Evolutionary conservation across 192 early-diverging fungal species (phyloP).

Genomic region (Geranomyces michiganensis): DNA sequence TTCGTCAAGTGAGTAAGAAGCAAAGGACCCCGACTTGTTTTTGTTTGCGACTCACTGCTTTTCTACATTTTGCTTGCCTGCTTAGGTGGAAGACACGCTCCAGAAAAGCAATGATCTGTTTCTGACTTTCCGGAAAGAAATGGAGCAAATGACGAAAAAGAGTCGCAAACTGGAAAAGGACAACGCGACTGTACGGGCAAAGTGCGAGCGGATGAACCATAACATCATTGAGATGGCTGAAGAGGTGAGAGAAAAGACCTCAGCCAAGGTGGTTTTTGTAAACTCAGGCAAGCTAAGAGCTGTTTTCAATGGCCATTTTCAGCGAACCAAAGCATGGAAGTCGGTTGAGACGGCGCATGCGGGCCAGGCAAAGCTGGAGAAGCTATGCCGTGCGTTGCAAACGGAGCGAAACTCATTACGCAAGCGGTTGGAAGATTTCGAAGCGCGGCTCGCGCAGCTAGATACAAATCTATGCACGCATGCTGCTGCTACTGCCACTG

Average conservation of each 20-base stretch:
- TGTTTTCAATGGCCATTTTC: too few species aligned
- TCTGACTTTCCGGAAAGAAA: constrained; percentile 64
- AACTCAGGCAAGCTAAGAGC: background rate
- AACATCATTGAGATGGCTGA: constrained; percentile 65
- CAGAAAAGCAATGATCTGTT: constrained; percentile 69
- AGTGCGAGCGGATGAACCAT: constrained; percentile 63
- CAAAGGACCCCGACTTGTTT: background rate
- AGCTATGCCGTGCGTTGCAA: constrained; percentile 61
- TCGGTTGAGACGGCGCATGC: constrained; percentile 50
- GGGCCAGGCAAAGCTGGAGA: constrained; percentile 56
- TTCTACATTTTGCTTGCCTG: background rate
- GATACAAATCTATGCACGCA: too few species aligned
- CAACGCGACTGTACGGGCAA: constrained; percentile 52
- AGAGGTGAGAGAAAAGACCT: constrained; percentile 32
- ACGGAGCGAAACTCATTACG: constrained; percentile 44
- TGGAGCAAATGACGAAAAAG: constrained; percentile 69
- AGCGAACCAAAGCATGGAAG: constrained; percentile 52
- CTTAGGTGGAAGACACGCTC: constrained; percentile 65
- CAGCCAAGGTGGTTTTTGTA: too few species aligned
- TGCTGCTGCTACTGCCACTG: too few species aligned
- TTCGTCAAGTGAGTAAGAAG: constrained; percentile 45
- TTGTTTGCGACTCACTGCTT: too few species aligned
- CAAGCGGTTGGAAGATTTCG: background rate
- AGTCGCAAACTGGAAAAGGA: constrained; percentile 61
- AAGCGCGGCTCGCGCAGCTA: background rate